Conservation (phyloP, 495 filamentous ascomycete genomes). For the Hypoxylon crocopeplum region DNA sequence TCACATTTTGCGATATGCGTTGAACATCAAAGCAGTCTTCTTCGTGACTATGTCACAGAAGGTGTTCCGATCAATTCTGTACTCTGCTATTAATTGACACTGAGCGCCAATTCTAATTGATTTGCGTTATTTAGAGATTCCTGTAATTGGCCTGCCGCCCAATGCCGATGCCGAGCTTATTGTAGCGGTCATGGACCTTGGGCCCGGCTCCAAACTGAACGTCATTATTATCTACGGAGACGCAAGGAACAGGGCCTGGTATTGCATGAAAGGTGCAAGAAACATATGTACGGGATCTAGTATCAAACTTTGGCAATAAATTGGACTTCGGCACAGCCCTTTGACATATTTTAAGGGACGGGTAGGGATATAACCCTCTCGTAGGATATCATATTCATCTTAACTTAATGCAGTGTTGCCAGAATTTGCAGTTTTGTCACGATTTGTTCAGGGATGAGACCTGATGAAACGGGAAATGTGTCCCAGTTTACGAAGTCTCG, state of each 20-base stretch:
- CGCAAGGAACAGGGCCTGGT: background rate
- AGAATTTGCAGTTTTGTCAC: background rate
- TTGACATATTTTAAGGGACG: background rate
- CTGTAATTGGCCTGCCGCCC: background rate
- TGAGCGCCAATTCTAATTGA: no score
- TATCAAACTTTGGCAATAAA: background rate
- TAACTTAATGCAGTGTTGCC: no score
- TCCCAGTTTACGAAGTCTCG: no score
- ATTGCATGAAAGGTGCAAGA: background rate
- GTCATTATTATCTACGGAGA: slow-evolving; percentile 5
- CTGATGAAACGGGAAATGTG: no score
- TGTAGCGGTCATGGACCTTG: slow-evolving; percentile 1
- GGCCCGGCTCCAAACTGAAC: background rate
- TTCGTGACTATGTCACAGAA: no score
- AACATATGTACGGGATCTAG: background rate
- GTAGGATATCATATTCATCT: no score
- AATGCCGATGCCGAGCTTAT: background rate
- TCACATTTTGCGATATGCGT: no score
- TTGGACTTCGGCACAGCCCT: background rate
- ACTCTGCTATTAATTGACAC: no score
- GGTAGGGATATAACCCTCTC: background rate
- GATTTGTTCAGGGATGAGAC: background rate
- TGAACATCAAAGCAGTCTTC: no score
- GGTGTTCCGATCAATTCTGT: no score
- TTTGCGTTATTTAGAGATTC: no score